A percentile compares a stretch with the other conserved stretches of the same genome.
Conservation (phyloP, 1,284 basidiomycete species). For the Agaricales sp. region DNA sequence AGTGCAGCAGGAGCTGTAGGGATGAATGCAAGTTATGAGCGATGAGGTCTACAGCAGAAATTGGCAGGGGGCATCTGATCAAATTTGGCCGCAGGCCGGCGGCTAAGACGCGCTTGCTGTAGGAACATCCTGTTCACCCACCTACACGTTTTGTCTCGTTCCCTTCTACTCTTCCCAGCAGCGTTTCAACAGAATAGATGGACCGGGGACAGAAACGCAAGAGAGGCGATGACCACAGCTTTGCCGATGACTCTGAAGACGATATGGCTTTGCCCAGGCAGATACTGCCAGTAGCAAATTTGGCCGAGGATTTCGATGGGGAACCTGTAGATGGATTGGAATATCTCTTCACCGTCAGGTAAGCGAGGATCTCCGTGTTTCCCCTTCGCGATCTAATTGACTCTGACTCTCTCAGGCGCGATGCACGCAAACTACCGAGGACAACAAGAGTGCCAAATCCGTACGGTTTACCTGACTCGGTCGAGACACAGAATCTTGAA, state of each 20-base stretch:
- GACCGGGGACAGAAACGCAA: conserved; percentile 44
- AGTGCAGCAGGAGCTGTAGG: no score
- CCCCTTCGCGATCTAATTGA: conserved; percentile 7
- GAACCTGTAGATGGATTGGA: conserved; percentile 66
- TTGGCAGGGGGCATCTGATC: no score
- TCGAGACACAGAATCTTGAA: conserved; percentile 11
- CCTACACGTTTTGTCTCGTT: no score
- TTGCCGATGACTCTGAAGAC: conserved; percentile 43
- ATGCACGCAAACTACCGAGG: conserved; percentile 51
- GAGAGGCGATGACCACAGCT: conserved; percentile 18
- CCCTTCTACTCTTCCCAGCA: no score
- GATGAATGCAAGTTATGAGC: no score
- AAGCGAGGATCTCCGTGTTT: no score
- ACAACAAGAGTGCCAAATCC: conserved; percentile 57
- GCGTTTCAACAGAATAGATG: no score
- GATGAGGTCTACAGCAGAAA: no score
- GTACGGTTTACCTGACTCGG: conserved; percentile 32
- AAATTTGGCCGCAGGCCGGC: no score
- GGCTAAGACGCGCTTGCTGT: conserved; percentile 8
- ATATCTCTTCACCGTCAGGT: conserved; percentile 77
- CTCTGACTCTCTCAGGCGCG: conserved; percentile 36
- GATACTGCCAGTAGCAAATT: conserved; percentile 64
- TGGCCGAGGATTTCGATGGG: conserved; percentile 53
- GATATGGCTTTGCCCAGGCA: conserved; percentile 46
- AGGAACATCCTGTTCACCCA: no score